Percentiles rank a stretch among this genome's conserved stretches.
Evolutionary conservation across 352 stramenopile genomes (phyloP).

Genomic region (Globisporangium splendens): DNA sequence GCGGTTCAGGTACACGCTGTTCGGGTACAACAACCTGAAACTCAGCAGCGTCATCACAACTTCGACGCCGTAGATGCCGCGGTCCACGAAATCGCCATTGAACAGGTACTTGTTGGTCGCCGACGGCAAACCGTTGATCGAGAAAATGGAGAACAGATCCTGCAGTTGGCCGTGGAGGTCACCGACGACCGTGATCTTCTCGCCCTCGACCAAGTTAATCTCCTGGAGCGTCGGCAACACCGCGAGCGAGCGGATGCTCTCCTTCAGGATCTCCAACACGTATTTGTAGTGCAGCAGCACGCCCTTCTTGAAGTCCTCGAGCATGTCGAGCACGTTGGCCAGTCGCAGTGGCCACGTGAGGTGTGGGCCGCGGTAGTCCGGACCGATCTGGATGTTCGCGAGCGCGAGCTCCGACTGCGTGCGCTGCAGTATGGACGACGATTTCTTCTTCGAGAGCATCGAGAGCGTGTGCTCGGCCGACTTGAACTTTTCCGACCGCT

Average conservation of each 20-base stretch:
- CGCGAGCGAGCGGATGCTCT: slow-evolving; percentile 54
- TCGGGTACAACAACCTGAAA: slow-evolving; percentile 81
- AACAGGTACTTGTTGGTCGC: slow-evolving; percentile 94
- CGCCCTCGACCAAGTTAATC: slow-evolving; percentile 74
- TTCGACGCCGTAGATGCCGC: slow-evolving; percentile 88
- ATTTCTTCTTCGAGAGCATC: slow-evolving; percentile 65
- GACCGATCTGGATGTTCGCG: slow-evolving; percentile 39
- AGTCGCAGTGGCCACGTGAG: slow-evolving; percentile 84
- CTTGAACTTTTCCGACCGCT: slow-evolving; percentile 84
- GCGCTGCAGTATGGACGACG: slow-evolving; percentile 15
- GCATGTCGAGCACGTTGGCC: slow-evolving; percentile 81
- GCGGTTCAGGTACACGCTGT: slow-evolving; percentile 89
- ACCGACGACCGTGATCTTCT: slow-evolving; percentile 91
- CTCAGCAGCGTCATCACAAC: slow-evolving; percentile 71
- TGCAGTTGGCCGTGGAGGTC: slow-evolving; percentile 94
- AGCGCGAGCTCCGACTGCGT: slow-evolving; percentile 58
- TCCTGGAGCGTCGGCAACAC: slow-evolving; percentile 84
- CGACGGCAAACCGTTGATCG: slow-evolving; percentile 87
- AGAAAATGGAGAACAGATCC: slow-evolving; percentile 95
- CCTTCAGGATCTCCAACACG: slow-evolving; percentile 81
- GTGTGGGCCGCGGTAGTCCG: slow-evolving; percentile 73
- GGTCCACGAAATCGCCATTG: slow-evolving; percentile 96
- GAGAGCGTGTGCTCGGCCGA: slow-evolving; percentile 76
- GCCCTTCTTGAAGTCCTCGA: slow-evolving; percentile 90
- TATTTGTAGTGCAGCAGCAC: slow-evolving; percentile 90